Base-by-base conservation (phyloP, 306 rosid species). In the Clitoria ternatea region DNA sequence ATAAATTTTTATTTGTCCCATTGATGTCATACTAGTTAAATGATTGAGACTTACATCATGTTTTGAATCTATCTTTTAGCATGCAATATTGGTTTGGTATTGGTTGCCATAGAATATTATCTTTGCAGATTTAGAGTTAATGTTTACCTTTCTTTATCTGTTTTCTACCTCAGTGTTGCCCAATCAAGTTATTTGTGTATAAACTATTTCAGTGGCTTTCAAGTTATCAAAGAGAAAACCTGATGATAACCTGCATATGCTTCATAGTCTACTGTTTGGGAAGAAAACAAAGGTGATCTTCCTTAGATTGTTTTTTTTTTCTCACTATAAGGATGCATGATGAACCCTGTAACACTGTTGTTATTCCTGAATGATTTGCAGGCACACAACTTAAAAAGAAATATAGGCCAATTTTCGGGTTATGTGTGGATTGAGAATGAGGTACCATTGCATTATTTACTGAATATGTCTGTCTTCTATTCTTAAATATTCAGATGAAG, bases 171-270 rank as follows among this genome's bases (percentile, higher is more conserved):
- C 18, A 67, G 67, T 62, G 48, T 72, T 64, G 10, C 47, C 23
- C 42, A 43, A 66, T 61, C 61, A 70, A 60, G 50, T 61, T 37
- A 71, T 74, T 75, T 66, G 9, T 62, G 61, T 73, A 45, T 59
- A 27, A 85, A 76, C 54, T 87, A 63, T 81, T 89, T 78, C 88
- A 95, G 99, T 95, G 86, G 90, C 96, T 57, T 95, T 85, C 90
- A 95, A 91, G 84, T 72, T 95, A 79, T 87, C 96, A 0, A 95
- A 95, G 96, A 86, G 99, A 83, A 91, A 91, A 81, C 76, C 89
- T 22, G 97, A 95, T 78, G 97, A 95, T 61, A 91, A 82, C 75
- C 88, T 95, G 68, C 97, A 95, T 14, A 44, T 86, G 10, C 91
- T 95, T 70, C 99, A 95, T 76, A 77, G 73, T 13, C 73, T 95